Evolutionary conservation across 1,284 basidiomycete species (phyloP).

Genomic region (Dichomitus squalens): DNA sequence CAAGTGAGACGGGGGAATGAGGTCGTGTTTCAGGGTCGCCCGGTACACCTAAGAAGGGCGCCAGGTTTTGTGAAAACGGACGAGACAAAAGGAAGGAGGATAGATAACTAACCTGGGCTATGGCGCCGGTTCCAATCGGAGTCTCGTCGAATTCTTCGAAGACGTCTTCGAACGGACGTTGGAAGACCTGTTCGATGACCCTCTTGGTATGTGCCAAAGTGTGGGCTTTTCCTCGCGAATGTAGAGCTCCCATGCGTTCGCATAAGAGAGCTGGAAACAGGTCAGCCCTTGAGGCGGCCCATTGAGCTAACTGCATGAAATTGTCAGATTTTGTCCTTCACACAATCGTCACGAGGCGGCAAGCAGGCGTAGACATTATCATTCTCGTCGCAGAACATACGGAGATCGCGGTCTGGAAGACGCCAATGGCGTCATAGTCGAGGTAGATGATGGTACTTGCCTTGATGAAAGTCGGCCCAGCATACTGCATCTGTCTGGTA

Average conservation of each 20-base stretch:
- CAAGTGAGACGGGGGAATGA: slow-evolving; percentile 82
- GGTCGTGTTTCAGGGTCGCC: slow-evolving; percentile 80
- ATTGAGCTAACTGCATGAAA: slow-evolving; percentile 88
- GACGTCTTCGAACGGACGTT: slow-evolving; percentile 81
- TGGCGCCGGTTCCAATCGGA: slow-evolving; percentile 97
- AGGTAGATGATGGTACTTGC: slow-evolving; percentile 41
- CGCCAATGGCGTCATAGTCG: slow-evolving; percentile 2
- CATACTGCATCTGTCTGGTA: slow-evolving; percentile 89
- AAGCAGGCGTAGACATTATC: background rate
- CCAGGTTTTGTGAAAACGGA: background rate
- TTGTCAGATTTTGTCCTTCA: background rate
- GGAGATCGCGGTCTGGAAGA: background rate
- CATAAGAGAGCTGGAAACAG: slow-evolving; percentile 95
- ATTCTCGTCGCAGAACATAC: background rate
- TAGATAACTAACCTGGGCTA: slow-evolving; percentile 79
- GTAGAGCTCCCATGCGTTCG: slow-evolving; percentile 82
- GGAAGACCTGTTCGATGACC: slow-evolving; percentile 87
- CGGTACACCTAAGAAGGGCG: slow-evolving; percentile 70
- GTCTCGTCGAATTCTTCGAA: slow-evolving; percentile 89
- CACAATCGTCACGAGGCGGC: background rate
- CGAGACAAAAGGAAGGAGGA: background rate
- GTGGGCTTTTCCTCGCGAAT: slow-evolving; percentile 90
- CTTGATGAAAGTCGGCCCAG: slow-evolving; percentile 98
- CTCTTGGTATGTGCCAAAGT: slow-evolving; percentile 79
- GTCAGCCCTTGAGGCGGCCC: slow-evolving; percentile 96